Base-by-base conservation (phyloP, 805 yeast species). In the Wickerhamomyces strasburgensis region DNA sequence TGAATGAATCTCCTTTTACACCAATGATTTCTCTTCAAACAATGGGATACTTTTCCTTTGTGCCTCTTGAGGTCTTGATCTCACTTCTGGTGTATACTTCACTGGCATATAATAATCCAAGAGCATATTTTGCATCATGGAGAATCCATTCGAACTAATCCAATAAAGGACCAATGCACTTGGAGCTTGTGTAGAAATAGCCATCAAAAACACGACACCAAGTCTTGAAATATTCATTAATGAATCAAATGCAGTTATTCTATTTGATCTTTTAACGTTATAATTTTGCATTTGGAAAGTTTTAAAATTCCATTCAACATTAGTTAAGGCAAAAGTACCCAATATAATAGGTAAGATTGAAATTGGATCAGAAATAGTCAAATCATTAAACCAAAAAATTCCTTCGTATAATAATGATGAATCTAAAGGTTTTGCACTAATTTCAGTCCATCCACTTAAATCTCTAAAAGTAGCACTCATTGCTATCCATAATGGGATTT, bases 401-500 rank as follows among this genome's bases (percentile, higher is more conserved):
- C 83, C 81, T 49, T 78, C 84, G 4, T 53, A 54, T 31, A 72
- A 62, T 34, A 78, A 56, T 0, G 72, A 42, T 15, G 72, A 63
- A 45, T 78, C 84, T 27, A 78, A 44, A 0, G 80, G 72, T 29
- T 39, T 56, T 3, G 61, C 41, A 15, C 66, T 58, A 5, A 65
- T 44, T 46, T 60, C 52, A 3, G 39, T 36, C 47, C 58, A 56
- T 6, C 95, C 95, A 29, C 89, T 80, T 43, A 88, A 61, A 31
- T 78, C 73, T 45, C 96, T 69, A 47, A 88, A 72, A 1, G 88
- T 79, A 47, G 80, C 66, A 10, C 93, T 81, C 70, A 89, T 67
- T 3, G 81, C 67, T 2, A 88, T 69, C 95, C 96, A 89, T 5
- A 89, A 57, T 0, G 98, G 98, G 15, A 90, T 70, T 55, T 89